Evolutionary conservation across 805 yeast genomes (phyloP).

Genomic region (Isabelozyma heimii): DNA sequence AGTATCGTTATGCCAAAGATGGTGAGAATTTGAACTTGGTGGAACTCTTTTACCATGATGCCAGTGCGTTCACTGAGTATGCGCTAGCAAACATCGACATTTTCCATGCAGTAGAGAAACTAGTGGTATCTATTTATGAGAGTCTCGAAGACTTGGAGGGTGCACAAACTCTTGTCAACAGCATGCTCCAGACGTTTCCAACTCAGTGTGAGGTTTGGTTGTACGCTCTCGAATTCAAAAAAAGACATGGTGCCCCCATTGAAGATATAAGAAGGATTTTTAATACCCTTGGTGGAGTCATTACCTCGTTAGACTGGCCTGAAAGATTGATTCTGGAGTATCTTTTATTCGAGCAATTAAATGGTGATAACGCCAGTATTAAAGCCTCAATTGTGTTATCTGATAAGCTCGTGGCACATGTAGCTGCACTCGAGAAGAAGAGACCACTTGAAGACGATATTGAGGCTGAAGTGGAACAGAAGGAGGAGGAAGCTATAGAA

Average conservation of each 20-base stretch:
- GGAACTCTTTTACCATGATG: constrained; percentile 15
- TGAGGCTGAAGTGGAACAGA: constrained; percentile 1
- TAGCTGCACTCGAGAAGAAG: constrained; percentile 3
- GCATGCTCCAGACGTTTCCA: constrained; percentile 20
- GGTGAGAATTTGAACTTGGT: constrained; percentile 5
- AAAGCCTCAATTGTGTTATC: constrained; percentile 19
- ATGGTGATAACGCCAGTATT: constrained; percentile 25
- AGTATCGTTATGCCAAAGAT: constrained; percentile 3
- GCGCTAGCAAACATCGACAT: constrained; percentile 31
- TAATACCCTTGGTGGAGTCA: constrained; percentile 23
- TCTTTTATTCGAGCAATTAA: constrained; percentile 30
- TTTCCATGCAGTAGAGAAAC: constrained; percentile 44
- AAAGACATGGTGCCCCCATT: constrained; percentile 17
- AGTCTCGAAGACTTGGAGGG: constrained; percentile 20
- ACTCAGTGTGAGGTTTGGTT: constrained; percentile 50
- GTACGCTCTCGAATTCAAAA: constrained; percentile 39
- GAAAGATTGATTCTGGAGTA: constrained; percentile 48
- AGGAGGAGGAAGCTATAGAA: not conserved
- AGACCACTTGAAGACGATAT: constrained; percentile 6
- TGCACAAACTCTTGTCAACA: constrained; percentile 21
- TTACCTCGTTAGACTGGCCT: constrained; percentile 45
- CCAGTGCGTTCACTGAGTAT: constrained; percentile 14
- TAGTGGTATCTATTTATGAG: constrained; percentile 33
- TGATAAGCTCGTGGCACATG: constrained; percentile 14
- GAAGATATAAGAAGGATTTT: constrained; percentile 24